phyloP scores from a whole-genome alignment of 169 alveolate species.

The Plasmodium coatneyi region DNA sequence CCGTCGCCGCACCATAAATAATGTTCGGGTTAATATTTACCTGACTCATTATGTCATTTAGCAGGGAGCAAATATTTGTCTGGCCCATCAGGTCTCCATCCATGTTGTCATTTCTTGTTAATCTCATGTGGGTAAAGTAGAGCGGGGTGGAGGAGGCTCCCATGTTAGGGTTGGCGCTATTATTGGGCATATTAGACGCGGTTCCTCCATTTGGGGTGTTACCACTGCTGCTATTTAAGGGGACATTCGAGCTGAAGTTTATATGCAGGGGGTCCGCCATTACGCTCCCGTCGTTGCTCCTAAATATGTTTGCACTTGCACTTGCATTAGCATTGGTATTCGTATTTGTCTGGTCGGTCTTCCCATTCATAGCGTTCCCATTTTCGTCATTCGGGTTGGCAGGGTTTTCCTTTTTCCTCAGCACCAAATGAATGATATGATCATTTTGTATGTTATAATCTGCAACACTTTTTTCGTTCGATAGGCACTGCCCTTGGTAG shows the following conservation, averaged over 20 bases:
- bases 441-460: constrained; percentile 71
- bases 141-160: constrained; percentile 16
- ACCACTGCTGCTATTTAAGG: not conserved
- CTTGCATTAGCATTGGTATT: not conserved
- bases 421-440: constrained; percentile 66
- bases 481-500: constrained; percentile 69
- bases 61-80: constrained; percentile 34
- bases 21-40: constrained; percentile 42
- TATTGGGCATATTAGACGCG: not conserved
- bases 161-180: not conserved
- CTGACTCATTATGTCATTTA: constrained; percentile 69
- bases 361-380: not conserved
- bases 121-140: constrained; percentile 69
- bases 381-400: not conserved
- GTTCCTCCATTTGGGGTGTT: constrained; percentile 5
- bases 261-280: constrained; percentile 25
- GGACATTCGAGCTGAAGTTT: constrained; percentile 7
- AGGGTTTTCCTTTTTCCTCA: constrained; percentile 45
- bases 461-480: constrained; percentile 27
- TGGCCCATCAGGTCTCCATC: constrained; percentile 63
- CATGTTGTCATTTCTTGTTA: constrained; percentile 52
- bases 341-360: not conserved
- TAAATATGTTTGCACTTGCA: not conserved
- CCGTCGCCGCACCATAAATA: constrained; percentile 44
- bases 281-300: constrained; percentile 3